A percentile compares a stretch with the other conserved stretches of the same genome.
Conservation (phyloP, 2,329 filamentous ascomycete genomes). For the Penicillium sp. region DNA sequence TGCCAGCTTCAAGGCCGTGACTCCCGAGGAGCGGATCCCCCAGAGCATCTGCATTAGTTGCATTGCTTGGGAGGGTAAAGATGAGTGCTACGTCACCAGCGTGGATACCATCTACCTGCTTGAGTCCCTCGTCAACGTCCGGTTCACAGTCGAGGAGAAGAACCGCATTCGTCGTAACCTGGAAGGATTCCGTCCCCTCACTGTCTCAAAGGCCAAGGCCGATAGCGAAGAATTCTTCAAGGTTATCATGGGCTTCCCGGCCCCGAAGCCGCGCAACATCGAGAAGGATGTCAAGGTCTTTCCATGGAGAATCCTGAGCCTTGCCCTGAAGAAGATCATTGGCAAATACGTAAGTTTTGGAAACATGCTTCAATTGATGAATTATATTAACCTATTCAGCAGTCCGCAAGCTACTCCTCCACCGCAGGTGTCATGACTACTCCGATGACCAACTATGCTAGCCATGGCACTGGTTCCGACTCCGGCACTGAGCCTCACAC, state of each 20-base stretch:
- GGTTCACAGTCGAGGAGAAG: conserved; percentile 97
- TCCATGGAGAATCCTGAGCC: conserved; percentile 85
- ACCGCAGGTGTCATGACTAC: conserved; percentile 53
- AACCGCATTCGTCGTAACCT: conserved; percentile 95
- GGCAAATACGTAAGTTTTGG: conserved; percentile 76
- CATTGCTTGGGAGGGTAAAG: conserved; percentile 93
- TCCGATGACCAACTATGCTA: conserved; percentile 40
- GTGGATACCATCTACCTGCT: conserved; percentile 96
- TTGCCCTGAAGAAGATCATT: conserved; percentile 96
- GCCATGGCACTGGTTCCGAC: conserved; percentile 48
- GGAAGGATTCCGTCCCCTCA: conserved; percentile 88
- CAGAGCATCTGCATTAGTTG: conserved; percentile 95
- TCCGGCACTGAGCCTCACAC: conserved; percentile 50
- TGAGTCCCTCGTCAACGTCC: conserved; percentile 80
- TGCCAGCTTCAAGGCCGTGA: conserved; percentile 75
- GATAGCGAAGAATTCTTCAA: conserved; percentile 99
- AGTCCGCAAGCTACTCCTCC: conserved; percentile 71
- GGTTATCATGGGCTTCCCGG: conserved; percentile 95
- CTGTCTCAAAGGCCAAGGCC: conserved; percentile 86
- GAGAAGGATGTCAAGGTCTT: conserved; percentile 99
- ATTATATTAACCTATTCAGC: conserved; percentile 18
- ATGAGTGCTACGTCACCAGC: conserved; percentile 89
- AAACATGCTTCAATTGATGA: not conserved
- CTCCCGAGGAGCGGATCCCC: conserved; percentile 73
- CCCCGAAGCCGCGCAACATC: conserved; percentile 93